Evolutionary conservation across 2,329 filamentous ascomycete genomes (phyloP), one percentile per base, ranked within the genome.

Genomic region (Microcyclosporella mali): DNA sequence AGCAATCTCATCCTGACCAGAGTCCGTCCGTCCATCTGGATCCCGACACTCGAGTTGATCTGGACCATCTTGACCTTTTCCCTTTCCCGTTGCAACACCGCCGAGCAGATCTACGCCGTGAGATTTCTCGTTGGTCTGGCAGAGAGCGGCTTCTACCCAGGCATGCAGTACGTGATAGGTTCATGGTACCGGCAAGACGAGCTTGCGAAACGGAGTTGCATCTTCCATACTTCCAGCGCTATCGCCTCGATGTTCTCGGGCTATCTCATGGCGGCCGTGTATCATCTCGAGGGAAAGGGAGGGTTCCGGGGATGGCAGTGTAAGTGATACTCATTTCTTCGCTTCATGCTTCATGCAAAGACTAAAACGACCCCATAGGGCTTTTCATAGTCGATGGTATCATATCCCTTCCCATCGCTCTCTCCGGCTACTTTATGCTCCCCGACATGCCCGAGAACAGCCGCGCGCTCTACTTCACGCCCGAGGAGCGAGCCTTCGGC

Each of bases 241-340:
- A 66, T 74, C 32, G 67, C 61, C 0, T 59, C 57, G 4, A 68
- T 68, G 64, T 71, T 74, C 43, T 70, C 66, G 1, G 77, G 76
- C 0, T 78, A 76, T 47, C 56, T 79, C 4, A 76, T 76, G 72
- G 67, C 74, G 0, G 73, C 63, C 0, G 70, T 77, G 1, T 75
- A 75, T 44, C 62, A 64, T 8, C 63, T 78, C 0, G 67, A 67
- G 3, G 73, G 70, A 0, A 59, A 51, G 19, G 62, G 66, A n/a
- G 52, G 1, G 6, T 46, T 40, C 21, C 35, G 36, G 14, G 75
- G 74, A 0, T 79, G 75, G 75, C 73, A 78, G 53, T 79, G 65
- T 64, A 32, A n/a, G 30, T 37, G 33, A 18, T 14, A 33, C 4
- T 27, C 15, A 14, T 12, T 12, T 7, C 11, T 12, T n/a, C n/a